A percentile compares a stretch with the other conserved stretches of the same genome.
phyloP scores from a whole-genome alignment of 83 land plant genomes.

The Picea engelmannii region DNA sequence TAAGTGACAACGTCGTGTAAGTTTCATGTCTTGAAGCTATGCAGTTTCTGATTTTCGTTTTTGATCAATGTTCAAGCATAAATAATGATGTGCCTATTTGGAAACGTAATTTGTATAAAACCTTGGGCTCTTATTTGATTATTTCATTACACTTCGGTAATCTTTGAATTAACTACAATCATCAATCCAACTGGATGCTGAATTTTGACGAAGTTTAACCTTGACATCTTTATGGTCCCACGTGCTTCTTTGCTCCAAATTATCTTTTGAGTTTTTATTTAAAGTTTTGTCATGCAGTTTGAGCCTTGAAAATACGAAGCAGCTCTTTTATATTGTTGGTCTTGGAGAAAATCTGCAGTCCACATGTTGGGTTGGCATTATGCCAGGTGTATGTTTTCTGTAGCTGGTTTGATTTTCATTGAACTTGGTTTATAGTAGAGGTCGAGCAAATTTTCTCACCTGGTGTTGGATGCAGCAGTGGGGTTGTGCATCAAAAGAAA shows the following conservation, averaged over 20 bases:
- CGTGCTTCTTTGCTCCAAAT: too few relatives aligned
- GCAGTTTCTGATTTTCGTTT: background rate
- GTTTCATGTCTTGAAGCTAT: conserved; percentile 11
- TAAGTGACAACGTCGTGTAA: conserved; percentile 22
- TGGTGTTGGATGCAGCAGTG: background rate
- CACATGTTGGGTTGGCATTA: background rate
- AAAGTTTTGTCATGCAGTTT: too few relatives aligned
- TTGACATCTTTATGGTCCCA: background rate
- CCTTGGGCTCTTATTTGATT: conserved; percentile 17
- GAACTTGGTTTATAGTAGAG: background rate
- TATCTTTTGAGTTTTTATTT: too few relatives aligned
- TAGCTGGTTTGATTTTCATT: background rate
- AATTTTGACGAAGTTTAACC: background rate
- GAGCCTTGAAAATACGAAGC: background rate
- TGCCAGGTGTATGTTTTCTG: background rate
- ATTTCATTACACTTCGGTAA: background rate
- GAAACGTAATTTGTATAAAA: background rate
- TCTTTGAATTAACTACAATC: conserved; percentile 18
- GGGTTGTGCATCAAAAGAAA: background rate
- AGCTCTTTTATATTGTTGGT: background rate
- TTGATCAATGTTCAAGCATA: background rate
- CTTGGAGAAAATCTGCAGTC: background rate
- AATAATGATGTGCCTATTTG: background rate
- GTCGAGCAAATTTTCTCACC: background rate
- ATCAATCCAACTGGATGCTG: background rate